A percentile compares a stretch with the other conserved stretches of the same genome.
Conservation (phyloP, 2,329 filamentous ascomycete species). For the Cytospora chrysosperma region DNA sequence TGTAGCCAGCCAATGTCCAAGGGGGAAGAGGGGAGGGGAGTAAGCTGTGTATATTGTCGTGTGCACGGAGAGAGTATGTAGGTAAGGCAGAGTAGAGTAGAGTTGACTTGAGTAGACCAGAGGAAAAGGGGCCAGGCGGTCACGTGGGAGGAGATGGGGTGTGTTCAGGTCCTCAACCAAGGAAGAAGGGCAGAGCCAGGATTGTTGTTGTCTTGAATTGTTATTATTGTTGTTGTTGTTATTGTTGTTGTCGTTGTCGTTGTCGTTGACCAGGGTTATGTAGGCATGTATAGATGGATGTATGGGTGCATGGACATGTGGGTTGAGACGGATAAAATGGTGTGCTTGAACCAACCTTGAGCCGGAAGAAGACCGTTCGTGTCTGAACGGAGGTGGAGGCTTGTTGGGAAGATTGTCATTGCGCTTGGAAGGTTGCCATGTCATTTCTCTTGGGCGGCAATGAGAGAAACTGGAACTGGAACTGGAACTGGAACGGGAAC, state of each 20-base stretch:
- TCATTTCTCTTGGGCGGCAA: slow-evolving; percentile 19
- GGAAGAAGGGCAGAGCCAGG: too few species aligned
- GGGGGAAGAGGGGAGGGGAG: not conserved
- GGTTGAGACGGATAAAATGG: slow-evolving; percentile 1
- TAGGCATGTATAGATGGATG: not conserved
- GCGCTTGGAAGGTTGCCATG: slow-evolving; percentile 24
- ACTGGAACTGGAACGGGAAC: slow-evolving; percentile 1
- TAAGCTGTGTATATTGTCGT: not conserved
- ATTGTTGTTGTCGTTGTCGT: too few species aligned
- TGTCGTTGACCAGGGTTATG: too few species aligned
- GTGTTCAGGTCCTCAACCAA: not conserved
- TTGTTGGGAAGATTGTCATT: slow-evolving; percentile 21
- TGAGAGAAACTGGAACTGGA: not conserved
- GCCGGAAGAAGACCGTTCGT: slow-evolving; percentile 20
- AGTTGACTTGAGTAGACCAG: too few species aligned
- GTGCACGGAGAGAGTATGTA: not conserved
- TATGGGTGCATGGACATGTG: not conserved
- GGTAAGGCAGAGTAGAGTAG: too few species aligned
- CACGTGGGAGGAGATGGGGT: not conserved
- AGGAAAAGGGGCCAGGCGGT: not conserved
- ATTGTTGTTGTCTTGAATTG: too few species aligned
- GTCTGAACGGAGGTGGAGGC: slow-evolving; percentile 15
- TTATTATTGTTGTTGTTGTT: too few species aligned
- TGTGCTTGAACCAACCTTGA: slow-evolving; percentile 16
- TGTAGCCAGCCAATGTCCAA: not conserved